phyloP scores from a whole-genome alignment of 352 stramenopile genomes.

The Ophiocytium majus region DNA sequence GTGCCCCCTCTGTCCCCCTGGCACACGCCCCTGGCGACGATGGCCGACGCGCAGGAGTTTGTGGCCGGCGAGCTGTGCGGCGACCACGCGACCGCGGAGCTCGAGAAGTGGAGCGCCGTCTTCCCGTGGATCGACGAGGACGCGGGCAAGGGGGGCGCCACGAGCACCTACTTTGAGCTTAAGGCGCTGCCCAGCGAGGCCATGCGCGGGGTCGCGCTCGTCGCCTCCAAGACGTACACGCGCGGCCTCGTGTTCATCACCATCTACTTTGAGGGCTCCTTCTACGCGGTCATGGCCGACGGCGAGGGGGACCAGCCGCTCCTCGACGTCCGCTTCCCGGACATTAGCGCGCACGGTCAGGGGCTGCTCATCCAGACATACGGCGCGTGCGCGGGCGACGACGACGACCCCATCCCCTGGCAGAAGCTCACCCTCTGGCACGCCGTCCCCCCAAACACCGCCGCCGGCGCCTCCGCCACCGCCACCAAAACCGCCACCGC shows the following conservation, averaged over 20 bases:
- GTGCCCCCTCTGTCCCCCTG: constrained; percentile 71
- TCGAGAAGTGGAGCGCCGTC: constrained; percentile 74
- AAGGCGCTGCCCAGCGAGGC: constrained; percentile 56
- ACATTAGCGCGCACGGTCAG: constrained; percentile 79
- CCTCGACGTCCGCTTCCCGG: constrained; percentile 86
- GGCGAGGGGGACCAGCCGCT: constrained; percentile 77
- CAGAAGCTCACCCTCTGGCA: constrained; percentile 89
- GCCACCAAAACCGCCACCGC: constrained; percentile 24
- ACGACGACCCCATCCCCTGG: constrained; percentile 54
- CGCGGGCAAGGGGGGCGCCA: constrained; percentile 26
- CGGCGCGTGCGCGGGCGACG: constrained; percentile 11
- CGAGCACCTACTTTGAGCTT: constrained; percentile 88
- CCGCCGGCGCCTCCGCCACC: not conserved
- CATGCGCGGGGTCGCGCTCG: constrained; percentile 55
- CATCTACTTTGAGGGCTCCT: constrained; percentile 72
- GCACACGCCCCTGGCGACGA: constrained; percentile 66
- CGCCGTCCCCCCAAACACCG: constrained; percentile 55
- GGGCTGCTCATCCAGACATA: constrained; percentile 74
- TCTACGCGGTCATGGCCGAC: constrained; percentile 77
- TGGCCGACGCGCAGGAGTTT: constrained; percentile 63
- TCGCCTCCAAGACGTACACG: constrained; percentile 63
- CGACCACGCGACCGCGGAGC: constrained; percentile 66
- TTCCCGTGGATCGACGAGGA: constrained; percentile 85
- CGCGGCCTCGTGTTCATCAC: constrained; percentile 63
- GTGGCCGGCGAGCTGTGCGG: constrained; percentile 57